Percentiles rank a stretch among this genome's conserved stretches.
phyloP scores from a whole-genome alignment of 768 basidiomycete genomes.

The Hydnum rufescens region DNA sequence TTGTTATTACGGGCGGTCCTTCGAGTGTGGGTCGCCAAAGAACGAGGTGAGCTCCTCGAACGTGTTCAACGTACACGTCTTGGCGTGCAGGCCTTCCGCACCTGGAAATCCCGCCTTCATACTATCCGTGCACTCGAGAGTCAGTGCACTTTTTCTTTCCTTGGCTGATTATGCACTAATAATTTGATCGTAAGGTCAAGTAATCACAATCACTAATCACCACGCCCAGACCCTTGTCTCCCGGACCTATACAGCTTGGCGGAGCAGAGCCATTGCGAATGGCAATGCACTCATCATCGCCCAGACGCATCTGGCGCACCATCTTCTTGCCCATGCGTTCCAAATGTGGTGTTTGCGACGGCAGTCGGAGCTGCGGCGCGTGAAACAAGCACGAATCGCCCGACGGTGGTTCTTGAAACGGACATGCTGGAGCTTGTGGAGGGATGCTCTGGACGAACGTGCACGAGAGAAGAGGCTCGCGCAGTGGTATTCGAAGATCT shows the following conservation, averaged over 20 bases:
- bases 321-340: slow-evolving; percentile 24
- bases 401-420: slow-evolving; percentile 29
- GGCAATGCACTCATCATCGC: slow-evolving; percentile 31
- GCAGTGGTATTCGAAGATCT: slow-evolving; percentile 23
- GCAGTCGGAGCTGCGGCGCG: slow-evolving; percentile 28
- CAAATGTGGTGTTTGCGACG: slow-evolving; percentile 37
- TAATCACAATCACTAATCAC: neutral
- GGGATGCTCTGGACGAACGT: slow-evolving; percentile 25
- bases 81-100: slow-evolving; percentile 26
- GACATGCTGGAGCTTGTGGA: slow-evolving; percentile 28
- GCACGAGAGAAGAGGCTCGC: slow-evolving; percentile 27
- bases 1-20: slow-evolving; percentile 37
- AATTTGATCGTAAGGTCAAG: neutral
- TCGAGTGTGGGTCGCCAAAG: slow-evolving; percentile 49
- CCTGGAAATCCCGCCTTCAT: slow-evolving; percentile 31
- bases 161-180: neutral
- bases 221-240: too few species aligned
- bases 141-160: slow-evolving; percentile 14
- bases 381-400: slow-evolving; percentile 35
- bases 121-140: slow-evolving; percentile 27
- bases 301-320: slow-evolving; percentile 27
- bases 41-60: slow-evolving; percentile 38
- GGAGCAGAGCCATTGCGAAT: slow-evolving; percentile 17
- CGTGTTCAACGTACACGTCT: slow-evolving; percentile 29
- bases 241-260: slow-evolving; percentile 2